phyloP scores from a whole-genome alignment of 2,329 filamentous ascomycete species.

The Akanthomyces dipterigenus region DNA sequence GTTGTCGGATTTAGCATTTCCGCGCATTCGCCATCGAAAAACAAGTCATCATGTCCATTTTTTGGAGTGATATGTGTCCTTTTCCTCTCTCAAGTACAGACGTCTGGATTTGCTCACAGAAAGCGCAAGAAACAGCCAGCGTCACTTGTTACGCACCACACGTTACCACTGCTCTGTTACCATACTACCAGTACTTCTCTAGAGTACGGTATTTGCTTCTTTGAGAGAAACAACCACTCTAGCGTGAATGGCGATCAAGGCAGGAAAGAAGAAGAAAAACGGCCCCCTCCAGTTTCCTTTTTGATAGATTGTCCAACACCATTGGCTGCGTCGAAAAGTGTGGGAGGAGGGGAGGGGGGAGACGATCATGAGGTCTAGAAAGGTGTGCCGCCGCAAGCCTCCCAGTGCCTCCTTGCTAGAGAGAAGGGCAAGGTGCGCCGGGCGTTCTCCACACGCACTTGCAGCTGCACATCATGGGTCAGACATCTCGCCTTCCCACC shows the following conservation, averaged over 20 bases:
- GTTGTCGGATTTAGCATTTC: slow-evolving; percentile 1
- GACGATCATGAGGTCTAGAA: slow-evolving; percentile 10
- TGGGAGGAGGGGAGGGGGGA: not conserved
- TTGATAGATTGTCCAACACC: not conserved
- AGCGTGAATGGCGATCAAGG: not conserved
- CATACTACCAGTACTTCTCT: not conserved
- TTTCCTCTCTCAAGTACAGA: not conserved
- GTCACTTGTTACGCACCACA: not conserved
- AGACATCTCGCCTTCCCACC: not conserved
- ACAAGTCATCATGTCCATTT: not conserved
- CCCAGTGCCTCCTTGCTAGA: not conserved
- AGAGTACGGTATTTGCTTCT: not conserved
- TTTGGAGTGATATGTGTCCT: not conserved
- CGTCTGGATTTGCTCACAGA: not conserved
- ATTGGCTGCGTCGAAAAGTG: not conserved
- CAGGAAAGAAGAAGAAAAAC: not conserved
- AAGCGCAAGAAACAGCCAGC: not conserved
- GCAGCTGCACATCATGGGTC: slow-evolving; percentile 11
- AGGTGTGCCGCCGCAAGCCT: not conserved
- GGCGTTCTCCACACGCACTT: slow-evolving; percentile 6
- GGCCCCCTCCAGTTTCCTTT: not conserved
- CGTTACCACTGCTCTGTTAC: not conserved
- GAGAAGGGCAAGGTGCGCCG: not conserved
- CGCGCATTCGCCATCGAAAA: not conserved
- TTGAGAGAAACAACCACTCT: not conserved